phyloP scores from a whole-genome alignment of 495 filamentous ascomycete species.

The Aspergillus avenaceus region DNA sequence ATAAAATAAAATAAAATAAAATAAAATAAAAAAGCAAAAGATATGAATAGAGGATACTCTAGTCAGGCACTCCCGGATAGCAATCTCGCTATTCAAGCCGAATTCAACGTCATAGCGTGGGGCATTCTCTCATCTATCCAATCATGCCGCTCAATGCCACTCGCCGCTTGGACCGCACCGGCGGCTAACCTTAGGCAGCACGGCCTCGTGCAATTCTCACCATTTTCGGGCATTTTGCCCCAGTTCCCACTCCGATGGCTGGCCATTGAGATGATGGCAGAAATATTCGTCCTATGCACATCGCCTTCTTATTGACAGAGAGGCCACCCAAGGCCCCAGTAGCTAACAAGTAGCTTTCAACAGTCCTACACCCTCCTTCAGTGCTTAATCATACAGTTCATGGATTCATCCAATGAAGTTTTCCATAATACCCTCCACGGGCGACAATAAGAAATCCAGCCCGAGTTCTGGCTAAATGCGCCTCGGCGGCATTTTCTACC shows the following conservation, averaged over 20 bases:
- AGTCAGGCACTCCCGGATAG: background rate
- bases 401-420: background rate
- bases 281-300: background rate
- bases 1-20: too few species aligned
- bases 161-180: background rate
- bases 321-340: background rate
- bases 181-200: slow-evolving; percentile 9
- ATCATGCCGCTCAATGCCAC: background rate
- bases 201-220: slow-evolving; percentile 2
- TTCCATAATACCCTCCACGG: background rate
- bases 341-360: background rate
- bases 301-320: background rate
- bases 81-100: background rate
- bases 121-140: background rate
- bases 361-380: background rate
- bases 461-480: background rate
- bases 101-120: slow-evolving; percentile 12
- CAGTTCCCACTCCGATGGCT: background rate
- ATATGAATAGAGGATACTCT: too few species aligned
- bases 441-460: too few species aligned
- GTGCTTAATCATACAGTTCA: background rate
- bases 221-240: background rate
- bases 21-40: too few species aligned
- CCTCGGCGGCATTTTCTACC: background rate
- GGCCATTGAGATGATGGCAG: background rate